phyloP scores from a whole-genome alignment of 2,329 filamentous ascomycete species.

The Piedraia hortae region DNA sequence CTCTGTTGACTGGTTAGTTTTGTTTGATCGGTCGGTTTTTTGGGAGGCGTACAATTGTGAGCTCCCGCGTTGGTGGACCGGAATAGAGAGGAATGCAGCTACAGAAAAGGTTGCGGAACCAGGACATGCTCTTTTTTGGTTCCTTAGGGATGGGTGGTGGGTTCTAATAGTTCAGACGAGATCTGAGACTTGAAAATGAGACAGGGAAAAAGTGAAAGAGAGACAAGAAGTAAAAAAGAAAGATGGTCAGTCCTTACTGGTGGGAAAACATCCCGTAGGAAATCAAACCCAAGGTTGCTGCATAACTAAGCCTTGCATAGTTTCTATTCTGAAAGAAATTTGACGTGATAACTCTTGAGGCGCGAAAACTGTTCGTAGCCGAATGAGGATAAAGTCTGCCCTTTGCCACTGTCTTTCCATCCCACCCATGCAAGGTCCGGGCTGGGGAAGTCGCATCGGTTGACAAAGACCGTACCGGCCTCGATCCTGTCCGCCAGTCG shows the following conservation, averaged over 20 bases:
- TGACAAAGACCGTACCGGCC: slow-evolving; percentile 87
- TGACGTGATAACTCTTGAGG: slow-evolving; percentile 85
- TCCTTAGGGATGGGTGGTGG: background rate
- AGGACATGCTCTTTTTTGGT: background rate
- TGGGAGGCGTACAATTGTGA: background rate
- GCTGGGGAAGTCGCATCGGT: slow-evolving; percentile 74
- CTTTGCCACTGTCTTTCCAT: slow-evolving; percentile 91
- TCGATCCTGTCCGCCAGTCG: slow-evolving; percentile 57
- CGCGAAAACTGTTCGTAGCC: slow-evolving; percentile 92
- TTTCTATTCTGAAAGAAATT: too few relatives aligned
- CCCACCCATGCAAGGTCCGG: slow-evolving; percentile 41
- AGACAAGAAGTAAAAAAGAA: too few relatives aligned
- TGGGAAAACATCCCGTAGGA: too few relatives aligned
- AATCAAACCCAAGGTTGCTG: too few relatives aligned
- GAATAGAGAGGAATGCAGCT: background rate
- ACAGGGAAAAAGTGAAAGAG: too few relatives aligned
- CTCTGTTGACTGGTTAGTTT: slow-evolving; percentile 4
- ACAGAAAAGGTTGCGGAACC: slow-evolving; percentile 1
- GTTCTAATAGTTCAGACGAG: too few relatives aligned
- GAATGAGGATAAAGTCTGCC: slow-evolving; percentile 65
- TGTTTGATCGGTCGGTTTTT: background rate
- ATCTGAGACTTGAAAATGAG: too few relatives aligned
- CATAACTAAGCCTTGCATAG: too few relatives aligned
- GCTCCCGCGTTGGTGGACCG: background rate
- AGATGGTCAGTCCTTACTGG: too few relatives aligned